These are phyloP conservation scores for Rhodotorula graminis DNA, from an alignment of 768 basidiomycete genomes.

Conservation along the genomic window DNA sequence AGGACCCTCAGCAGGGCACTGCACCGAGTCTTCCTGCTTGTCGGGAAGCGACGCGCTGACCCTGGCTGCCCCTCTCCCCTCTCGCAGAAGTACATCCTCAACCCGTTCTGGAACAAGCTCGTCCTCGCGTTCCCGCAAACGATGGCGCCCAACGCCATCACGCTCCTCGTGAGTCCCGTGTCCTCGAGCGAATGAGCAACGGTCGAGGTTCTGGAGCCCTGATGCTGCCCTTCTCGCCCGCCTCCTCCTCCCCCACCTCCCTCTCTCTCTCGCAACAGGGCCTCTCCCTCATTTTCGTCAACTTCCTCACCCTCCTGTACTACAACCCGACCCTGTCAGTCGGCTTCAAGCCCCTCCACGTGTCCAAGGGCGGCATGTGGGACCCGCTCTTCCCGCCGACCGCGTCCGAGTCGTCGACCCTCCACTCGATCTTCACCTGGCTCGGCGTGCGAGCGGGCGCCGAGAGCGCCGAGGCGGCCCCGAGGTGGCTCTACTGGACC, in stretches of 20 bases:
- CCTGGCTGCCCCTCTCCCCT: fast-evolving
- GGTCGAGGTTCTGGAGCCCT: too few relatives aligned
- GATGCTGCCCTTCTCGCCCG: too few relatives aligned
- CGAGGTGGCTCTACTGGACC: conserved; percentile 86
- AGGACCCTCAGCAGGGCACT: too few relatives aligned
- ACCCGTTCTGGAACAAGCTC: conserved; percentile 39
- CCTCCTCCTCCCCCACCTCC: not conserved
- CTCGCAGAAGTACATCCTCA: conserved; percentile 36
- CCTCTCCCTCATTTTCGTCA: conserved; percentile 70
- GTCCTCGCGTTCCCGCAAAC: conserved; percentile 35
- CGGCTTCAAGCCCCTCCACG: conserved; percentile 40
- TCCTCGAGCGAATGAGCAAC: not conserved
- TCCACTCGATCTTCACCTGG: conserved; percentile 5
- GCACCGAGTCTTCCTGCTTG: too few relatives aligned
- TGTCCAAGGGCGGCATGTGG: conserved; percentile 40
- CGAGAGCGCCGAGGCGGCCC: conserved; percentile 43
- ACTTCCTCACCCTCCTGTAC: conserved; percentile 74
- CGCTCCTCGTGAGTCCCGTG: conserved; percentile 11
- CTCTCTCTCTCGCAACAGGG: conserved; percentile 49
- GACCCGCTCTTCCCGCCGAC: conserved; percentile 41
- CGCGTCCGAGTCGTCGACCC: conserved; percentile 6
- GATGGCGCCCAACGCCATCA: conserved; percentile 42
- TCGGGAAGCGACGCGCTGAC: too few relatives aligned
- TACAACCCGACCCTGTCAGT: conserved; percentile 61
- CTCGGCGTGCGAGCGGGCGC: not conserved